A percentile compares a stretch with the other conserved stretches of the same genome.
phyloP scores from a whole-genome alignment of 108 stramenopile species.

The Cyclotella atomus region DNA sequence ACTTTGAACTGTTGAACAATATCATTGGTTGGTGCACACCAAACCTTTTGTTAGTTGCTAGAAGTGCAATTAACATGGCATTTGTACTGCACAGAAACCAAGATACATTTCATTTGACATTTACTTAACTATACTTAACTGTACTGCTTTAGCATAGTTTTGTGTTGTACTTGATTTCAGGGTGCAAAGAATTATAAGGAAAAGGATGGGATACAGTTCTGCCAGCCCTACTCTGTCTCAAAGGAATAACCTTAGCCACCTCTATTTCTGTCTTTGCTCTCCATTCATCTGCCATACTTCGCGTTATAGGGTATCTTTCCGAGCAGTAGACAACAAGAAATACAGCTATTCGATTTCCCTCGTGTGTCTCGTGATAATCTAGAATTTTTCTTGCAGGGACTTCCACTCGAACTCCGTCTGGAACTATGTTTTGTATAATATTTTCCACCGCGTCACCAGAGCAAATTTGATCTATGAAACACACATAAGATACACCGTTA shows the following conservation, averaged over 20 bases:
- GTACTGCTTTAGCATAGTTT: no score
- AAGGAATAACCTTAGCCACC: conserved; percentile 56
- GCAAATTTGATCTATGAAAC: conserved; percentile 53
- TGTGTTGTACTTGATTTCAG: conserved; percentile 43
- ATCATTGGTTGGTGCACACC: no score
- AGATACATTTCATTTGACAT: background rate
- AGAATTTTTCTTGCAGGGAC: conserved; percentile 59
- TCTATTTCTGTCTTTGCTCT: conserved; percentile 58
- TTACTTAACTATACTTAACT: no score
- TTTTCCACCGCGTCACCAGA: conserved; percentile 60
- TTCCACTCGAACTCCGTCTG: conserved; percentile 70
- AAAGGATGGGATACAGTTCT: conserved; percentile 74
- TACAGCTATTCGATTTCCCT: conserved; percentile 51
- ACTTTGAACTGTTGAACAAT: no score
- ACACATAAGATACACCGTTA: conserved; percentile 8
- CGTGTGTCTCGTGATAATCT: conserved; percentile 25
- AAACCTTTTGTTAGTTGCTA: no score
- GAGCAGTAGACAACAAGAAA: conserved; percentile 80
- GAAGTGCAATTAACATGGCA: no score
- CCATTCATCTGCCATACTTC: conserved; percentile 63
- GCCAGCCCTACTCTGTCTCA: conserved; percentile 55
- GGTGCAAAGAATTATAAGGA: conserved; percentile 58
- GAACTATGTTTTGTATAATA: conserved; percentile 55
- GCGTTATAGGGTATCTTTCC: conserved; percentile 56
- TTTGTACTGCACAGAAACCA: no score